phyloP scores from a whole-genome alignment of 2,329 filamentous ascomycete genomes.

The Phialemonium atrogriseum region DNA sequence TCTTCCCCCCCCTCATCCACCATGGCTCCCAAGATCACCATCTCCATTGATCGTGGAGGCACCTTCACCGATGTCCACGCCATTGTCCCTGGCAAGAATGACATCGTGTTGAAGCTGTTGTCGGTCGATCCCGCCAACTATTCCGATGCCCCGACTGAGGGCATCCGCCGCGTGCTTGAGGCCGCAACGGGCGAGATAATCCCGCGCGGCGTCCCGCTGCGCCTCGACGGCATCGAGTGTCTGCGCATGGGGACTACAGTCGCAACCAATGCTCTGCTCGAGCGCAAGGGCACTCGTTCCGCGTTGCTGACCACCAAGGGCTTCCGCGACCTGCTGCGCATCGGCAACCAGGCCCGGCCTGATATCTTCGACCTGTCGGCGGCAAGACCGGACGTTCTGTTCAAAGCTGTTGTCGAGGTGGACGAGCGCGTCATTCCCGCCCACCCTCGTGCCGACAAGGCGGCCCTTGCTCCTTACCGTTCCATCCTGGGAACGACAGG shows the following conservation, averaged over 20 bases:
- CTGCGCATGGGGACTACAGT: slow-evolving; percentile 64
- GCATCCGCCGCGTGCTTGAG: slow-evolving; percentile 45
- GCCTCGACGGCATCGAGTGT: slow-evolving; percentile 25
- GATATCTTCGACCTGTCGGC: slow-evolving; percentile 6
- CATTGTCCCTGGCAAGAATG: slow-evolving; percentile 54
- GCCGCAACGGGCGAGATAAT: slow-evolving; percentile 38
- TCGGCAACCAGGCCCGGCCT: slow-evolving; percentile 3
- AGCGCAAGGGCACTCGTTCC: slow-evolving; percentile 57
- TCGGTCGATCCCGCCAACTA: slow-evolving; percentile 62
- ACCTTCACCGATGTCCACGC: slow-evolving; percentile 60
- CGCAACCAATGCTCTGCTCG: slow-evolving; percentile 58
- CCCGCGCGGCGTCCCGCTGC: slow-evolving; percentile 50
- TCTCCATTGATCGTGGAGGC: slow-evolving; percentile 42
- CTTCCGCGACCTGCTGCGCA: slow-evolving; percentile 26
- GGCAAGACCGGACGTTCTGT: slow-evolving; percentile 3
- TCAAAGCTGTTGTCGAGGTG: slow-evolving; percentile 33
- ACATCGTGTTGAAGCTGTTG: slow-evolving; percentile 59
- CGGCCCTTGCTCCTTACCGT: slow-evolving; percentile 17
- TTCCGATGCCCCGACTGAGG: slow-evolving; percentile 59
- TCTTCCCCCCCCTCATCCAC: neutral
- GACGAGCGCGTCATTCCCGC: slow-evolving; percentile 49
- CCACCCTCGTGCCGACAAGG: slow-evolving; percentile 31
- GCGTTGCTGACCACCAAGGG: slow-evolving; percentile 59
- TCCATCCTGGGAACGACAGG: neutral
- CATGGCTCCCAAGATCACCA: slow-evolving; percentile 7